Conservation (phyloP, 192 early-diverging fungal genomes). For the Gigaspora rosea region DNA sequence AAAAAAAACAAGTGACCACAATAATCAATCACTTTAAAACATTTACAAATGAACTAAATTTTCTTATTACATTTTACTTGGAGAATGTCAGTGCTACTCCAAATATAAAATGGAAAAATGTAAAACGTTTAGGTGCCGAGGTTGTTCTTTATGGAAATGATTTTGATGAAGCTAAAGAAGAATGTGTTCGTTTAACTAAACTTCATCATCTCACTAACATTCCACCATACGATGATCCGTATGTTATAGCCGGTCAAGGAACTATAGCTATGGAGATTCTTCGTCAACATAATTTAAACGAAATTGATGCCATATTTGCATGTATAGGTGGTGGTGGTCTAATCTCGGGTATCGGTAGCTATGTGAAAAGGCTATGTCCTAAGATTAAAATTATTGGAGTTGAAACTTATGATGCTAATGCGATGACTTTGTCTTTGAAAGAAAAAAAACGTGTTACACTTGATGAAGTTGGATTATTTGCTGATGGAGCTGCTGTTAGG, state of each 20-base stretch:
- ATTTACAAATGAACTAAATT: not conserved
- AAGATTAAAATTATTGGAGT: slow-evolving; percentile 90
- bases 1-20: slow-evolving; percentile 8
- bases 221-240: slow-evolving; percentile 97
- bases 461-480: slow-evolving; percentile 90
- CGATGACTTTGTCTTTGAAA: slow-evolving; percentile 81
- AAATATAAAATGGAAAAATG: slow-evolving; percentile 89
- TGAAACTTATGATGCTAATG: slow-evolving; percentile 87
- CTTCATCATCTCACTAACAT: slow-evolving; percentile 84
- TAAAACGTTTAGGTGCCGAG: slow-evolving; percentile 84
- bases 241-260: slow-evolving; percentile 99
- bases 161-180: slow-evolving; percentile 92
- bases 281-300: slow-evolving; percentile 58
- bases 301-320: slow-evolving; percentile 89
- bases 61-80: not conserved
- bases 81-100: slow-evolving; percentile 49
- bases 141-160: slow-evolving; percentile 90
- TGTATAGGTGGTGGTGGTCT: slow-evolving; percentile 95
- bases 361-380: slow-evolving; percentile 90
- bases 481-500: slow-evolving; percentile 95
- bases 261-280: slow-evolving; percentile 90
- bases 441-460: slow-evolving; percentile 66
- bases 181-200: slow-evolving; percentile 73
- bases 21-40: not conserved
- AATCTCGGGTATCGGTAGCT: slow-evolving; percentile 88